These are phyloP conservation scores for Delphinella strobiligena DNA, from an alignment of 2,329 filamentous ascomycete genomes.

Conservation along the genomic window DNA sequence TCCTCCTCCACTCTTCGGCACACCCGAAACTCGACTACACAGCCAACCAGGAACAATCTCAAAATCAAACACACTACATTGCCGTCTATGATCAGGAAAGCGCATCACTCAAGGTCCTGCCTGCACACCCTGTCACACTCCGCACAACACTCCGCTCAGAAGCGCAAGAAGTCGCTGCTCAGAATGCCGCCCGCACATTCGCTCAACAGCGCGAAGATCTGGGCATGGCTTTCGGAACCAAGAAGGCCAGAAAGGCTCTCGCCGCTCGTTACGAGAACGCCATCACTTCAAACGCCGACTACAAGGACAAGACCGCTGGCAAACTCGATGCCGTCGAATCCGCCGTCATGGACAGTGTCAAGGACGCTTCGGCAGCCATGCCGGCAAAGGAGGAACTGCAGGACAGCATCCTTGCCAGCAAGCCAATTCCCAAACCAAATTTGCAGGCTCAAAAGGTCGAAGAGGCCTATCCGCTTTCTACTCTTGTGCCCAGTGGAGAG, in stretches of 20 bases:
- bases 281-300: constrained; percentile 36
- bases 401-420: constrained; percentile 51
- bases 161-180: constrained; percentile 24
- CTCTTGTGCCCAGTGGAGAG: constrained; percentile 55
- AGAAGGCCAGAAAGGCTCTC: constrained; percentile 73
- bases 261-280: constrained; percentile 58
- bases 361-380: constrained; percentile 51
- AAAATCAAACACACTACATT: constrained; percentile 43
- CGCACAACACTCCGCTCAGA: constrained; percentile 37
- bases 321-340: constrained; percentile 44
- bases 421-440: constrained; percentile 63
- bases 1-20: constrained; percentile 49
- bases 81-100: constrained; percentile 46
- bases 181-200: constrained; percentile 25
- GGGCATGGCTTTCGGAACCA: constrained; percentile 70
- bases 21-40: constrained; percentile 50
- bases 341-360: constrained; percentile 53
- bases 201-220: constrained; percentile 55
- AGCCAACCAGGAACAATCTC: constrained; percentile 21
- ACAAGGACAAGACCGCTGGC: constrained; percentile 27
- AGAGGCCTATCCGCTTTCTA: constrained; percentile 59
- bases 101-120: constrained; percentile 40
- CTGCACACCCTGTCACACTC: constrained; percentile 44
- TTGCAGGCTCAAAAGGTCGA: constrained; percentile 52
- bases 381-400: constrained; percentile 54